These are phyloP conservation scores for Kodamaea fukazawae DNA, from an alignment of 805 yeast genomes.

Conservation along the genomic window DNA sequence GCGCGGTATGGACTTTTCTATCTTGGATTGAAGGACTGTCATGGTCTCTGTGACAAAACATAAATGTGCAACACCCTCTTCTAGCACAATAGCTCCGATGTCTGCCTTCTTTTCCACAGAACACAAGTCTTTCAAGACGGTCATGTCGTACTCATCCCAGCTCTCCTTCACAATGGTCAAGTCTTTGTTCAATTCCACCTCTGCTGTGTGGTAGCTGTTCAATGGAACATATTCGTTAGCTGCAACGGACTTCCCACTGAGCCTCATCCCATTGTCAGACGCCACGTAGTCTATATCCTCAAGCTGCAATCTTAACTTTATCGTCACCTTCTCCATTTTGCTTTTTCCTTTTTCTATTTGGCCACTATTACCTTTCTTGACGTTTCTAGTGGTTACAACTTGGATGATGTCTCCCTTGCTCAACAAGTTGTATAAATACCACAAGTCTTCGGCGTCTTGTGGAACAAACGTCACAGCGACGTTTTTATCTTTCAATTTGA, in stretches of 20 bases:
- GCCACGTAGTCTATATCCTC: constrained; percentile 78
- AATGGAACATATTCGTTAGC: constrained; percentile 75
- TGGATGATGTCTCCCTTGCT: constrained; percentile 73
- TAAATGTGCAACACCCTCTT: constrained; percentile 92
- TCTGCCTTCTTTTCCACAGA: constrained; percentile 81
- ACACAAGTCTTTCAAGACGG: constrained; percentile 57
- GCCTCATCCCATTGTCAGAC: constrained; percentile 68
- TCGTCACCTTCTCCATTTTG: constrained; percentile 49
- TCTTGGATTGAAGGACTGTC: constrained; percentile 75
- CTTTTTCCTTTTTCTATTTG: constrained; percentile 42
- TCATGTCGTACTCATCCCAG: constrained; percentile 72
- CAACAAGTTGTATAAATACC: constrained; percentile 81
- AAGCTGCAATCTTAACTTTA: constrained; percentile 53
- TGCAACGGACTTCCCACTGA: constrained; percentile 72
- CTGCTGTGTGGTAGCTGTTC: constrained; percentile 87
- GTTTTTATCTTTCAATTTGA: constrained; percentile 48
- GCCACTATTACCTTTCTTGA: constrained; percentile 33
- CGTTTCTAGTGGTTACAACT: constrained; percentile 65
- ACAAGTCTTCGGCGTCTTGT: constrained; percentile 88
- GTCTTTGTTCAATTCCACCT: constrained; percentile 65
- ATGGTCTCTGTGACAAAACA: constrained; percentile 87
- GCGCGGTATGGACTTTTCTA: constrained; percentile 82
- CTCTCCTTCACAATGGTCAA: constrained; percentile 69
- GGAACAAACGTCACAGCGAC: constrained; percentile 70
- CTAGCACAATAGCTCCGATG: constrained; percentile 87